Percentiles rank a stretch among this genome's conserved stretches.
phyloP scores from a whole-genome alignment of 1,284 basidiomycete genomes.

The Somion occarium region DNA sequence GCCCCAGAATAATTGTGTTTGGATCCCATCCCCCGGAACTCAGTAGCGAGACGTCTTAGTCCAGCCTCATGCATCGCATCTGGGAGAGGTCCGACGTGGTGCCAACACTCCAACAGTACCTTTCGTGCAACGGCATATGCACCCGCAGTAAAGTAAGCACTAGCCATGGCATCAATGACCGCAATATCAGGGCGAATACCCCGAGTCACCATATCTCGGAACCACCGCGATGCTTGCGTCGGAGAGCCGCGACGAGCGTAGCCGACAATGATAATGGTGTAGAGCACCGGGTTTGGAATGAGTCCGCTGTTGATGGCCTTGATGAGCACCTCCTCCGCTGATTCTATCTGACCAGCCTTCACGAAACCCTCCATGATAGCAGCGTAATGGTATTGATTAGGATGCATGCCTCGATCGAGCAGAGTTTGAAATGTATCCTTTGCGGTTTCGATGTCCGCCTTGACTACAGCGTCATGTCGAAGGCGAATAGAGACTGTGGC shows the following conservation, averaged over 20 bases:
- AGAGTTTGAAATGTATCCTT: constrained; percentile 49
- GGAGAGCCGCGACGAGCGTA: constrained; percentile 57
- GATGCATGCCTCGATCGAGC: constrained; percentile 58
- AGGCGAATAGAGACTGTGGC: constrained; percentile 58
- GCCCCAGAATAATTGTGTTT: not conserved
- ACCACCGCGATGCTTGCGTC: constrained; percentile 44
- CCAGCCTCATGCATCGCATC: constrained; percentile 33
- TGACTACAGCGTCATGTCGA: constrained; percentile 49
- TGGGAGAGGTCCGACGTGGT: constrained; percentile 59
- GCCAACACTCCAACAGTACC: constrained; percentile 59
- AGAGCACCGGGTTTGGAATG: constrained; percentile 56
- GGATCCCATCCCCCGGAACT: constrained; percentile 36
- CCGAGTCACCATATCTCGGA: constrained; percentile 56
- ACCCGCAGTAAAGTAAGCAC: constrained; percentile 57
- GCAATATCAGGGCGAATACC: constrained; percentile 63
- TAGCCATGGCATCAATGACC: constrained; percentile 62
- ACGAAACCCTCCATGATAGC: constrained; percentile 68
- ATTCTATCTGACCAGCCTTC: constrained; percentile 45
- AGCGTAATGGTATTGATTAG: constrained; percentile 63
- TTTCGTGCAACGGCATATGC: constrained; percentile 44
- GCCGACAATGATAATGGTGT: constrained; percentile 67
- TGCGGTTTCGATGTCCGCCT: constrained; percentile 46
- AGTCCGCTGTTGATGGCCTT: constrained; percentile 45
- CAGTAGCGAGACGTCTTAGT: constrained; percentile 38
- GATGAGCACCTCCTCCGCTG: constrained; percentile 48